Conservation (phyloP, 1,284 basidiomycete genomes). For the Hortiboletus rubellus region DNA sequence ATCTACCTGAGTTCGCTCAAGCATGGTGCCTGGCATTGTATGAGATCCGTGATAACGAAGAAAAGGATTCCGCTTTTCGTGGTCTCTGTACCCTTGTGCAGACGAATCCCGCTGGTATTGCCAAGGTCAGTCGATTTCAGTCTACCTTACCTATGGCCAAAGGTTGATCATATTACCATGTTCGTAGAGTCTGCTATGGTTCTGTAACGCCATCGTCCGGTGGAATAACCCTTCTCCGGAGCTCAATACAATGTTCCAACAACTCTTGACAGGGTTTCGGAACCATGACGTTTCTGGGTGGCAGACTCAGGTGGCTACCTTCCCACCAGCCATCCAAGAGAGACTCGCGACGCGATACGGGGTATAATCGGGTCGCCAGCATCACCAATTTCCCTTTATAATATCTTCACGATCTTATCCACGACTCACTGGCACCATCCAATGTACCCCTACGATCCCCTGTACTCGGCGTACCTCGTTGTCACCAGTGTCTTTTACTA, state of each 20-base stretch:
- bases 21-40: constrained; percentile 97
- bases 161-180: constrained; percentile 10
- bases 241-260: constrained; percentile 88
- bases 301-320: constrained; percentile 71
- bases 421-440: constrained; percentile 8
- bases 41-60: constrained; percentile 99
- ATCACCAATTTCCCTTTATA: not conserved
- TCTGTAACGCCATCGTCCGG: constrained; percentile 95
- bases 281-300: constrained; percentile 78
- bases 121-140: constrained; percentile 58
- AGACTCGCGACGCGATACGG: constrained; percentile 75
- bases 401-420: constrained; percentile 21
- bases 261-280: constrained; percentile 82
- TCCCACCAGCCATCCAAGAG: constrained; percentile 79
- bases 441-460: constrained; percentile 16
- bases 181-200: constrained; percentile 83
- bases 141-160: not conserved
- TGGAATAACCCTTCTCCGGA: constrained; percentile 90
- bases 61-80: constrained; percentile 99
- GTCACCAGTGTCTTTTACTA: constrained; percentile 16
- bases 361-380: constrained; percentile 45
- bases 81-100: constrained; percentile 97
- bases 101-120: constrained; percentile 88
- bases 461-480: constrained; percentile 17
- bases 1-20: constrained; percentile 88